Base-by-base conservation (phyloP, 108 stramenopile species). In the Poteriospumella lacustris region DNA sequence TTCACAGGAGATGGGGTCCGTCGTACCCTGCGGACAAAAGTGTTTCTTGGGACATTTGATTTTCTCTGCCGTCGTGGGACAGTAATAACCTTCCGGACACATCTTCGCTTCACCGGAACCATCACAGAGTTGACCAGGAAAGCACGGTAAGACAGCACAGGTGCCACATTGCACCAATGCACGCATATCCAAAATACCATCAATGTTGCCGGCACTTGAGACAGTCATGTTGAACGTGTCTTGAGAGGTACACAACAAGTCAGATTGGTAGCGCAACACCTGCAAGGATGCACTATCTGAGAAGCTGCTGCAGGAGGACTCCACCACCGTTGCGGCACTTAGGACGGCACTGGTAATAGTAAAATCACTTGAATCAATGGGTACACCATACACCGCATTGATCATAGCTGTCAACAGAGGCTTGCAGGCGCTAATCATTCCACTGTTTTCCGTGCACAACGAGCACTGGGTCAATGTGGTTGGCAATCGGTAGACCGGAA, bases 1-100 rank as follows among this genome's bases (percentile, higher is more conserved):
- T 34, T 34, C 3, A 33, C 75, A 76, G 0, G 0, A 0, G 2
- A 28, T 2, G 0, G 75, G 56, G 0, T 0, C 2, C 2, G 47
- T 58, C 2, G 75, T 56, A 3, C 73, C 80, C 5, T 60, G 58
- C 58, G 73, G 36, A 59, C 80, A 80, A 29, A 59, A 75, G 2
- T 60, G 9, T 2, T n/a, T 1, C 39, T 26, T 39, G 0, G 39
- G 58, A 59, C 80, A 80, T 26, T 26, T 19, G 31, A 39, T 36
- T 36, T 56, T 40, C 36, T 56, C 70, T n/a, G 58, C 80, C 33
- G 80, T 39, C 31, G 75, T 80, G 12, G 2, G 9, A 43, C 80
- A 80, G 59, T 80, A 80, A 33, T 60, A 62, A 28, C 80, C 80
- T 59, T 59, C 75, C 1, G 75, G 73, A 59, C 80, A 80, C 15